Evolutionary conservation across 495 filamentous ascomycete genomes (phyloP).

Genomic region (Tricharina praecox): DNA sequence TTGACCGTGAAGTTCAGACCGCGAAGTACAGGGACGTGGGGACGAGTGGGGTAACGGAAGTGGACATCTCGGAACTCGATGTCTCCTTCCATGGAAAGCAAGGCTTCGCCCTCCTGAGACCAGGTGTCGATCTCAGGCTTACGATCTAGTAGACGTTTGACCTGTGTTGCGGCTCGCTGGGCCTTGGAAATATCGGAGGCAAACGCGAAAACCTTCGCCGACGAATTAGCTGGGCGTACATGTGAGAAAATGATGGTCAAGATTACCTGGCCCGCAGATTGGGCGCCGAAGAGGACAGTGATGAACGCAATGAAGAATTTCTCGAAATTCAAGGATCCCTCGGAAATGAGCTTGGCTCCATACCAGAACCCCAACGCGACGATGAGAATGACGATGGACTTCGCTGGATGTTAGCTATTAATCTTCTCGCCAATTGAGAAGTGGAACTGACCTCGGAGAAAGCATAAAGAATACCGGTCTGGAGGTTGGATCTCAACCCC

Average conservation of each 20-base stretch:
- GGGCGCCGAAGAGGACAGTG: constrained; percentile 28
- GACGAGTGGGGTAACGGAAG: constrained; percentile 42
- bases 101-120: background rate
- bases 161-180: background rate
- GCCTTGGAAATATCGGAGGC: background rate
- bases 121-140: background rate
- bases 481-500: constrained; percentile 36
- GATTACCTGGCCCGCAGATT: constrained; percentile 33
- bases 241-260: constrained; percentile 1
- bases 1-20: constrained; percentile 37
- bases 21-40: constrained; percentile 34
- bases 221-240: no score
- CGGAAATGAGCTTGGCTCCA: constrained; percentile 26
- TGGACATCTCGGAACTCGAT: constrained; percentile 41
- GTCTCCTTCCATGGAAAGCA: constrained; percentile 6
- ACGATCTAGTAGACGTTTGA: background rate
- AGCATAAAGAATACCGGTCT: constrained; percentile 36
- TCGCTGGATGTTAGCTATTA: no score
- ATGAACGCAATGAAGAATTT: constrained; percentile 13
- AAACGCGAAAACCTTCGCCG: constrained; percentile 11
- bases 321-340: constrained; percentile 24
- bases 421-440: no score
- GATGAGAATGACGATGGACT: constrained; percentile 36
- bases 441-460: no score
- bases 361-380: constrained; percentile 45